Conservation (phyloP, 2,329 filamentous ascomycete genomes). For the Fusarium stilboides region DNA sequence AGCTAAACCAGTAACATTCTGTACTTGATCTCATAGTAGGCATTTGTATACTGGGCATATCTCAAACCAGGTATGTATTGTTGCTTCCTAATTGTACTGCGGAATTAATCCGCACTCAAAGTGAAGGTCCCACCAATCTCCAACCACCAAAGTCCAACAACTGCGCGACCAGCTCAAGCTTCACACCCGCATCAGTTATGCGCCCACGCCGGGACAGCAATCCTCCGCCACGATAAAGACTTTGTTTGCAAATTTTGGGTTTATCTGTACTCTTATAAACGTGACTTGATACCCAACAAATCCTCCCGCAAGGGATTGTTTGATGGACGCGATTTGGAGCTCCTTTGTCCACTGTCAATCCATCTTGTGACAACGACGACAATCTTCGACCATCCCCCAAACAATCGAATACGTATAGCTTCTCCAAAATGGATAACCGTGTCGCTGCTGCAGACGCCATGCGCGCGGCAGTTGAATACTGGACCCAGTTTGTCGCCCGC, state of each 20-base stretch:
- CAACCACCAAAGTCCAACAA: conserved; percentile 16
- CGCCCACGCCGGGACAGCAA: conserved; percentile 18
- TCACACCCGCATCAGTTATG: conserved; percentile 24
- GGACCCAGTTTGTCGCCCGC: conserved; percentile 66
- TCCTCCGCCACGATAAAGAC: not conserved
- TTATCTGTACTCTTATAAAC: not conserved
- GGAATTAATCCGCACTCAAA: conserved; percentile 36
- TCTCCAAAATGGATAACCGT: conserved; percentile 49
- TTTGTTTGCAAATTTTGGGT: not conserved
- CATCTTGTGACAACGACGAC: conserved; percentile 14
- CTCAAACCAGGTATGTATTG: not conserved
- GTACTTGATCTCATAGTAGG: not conserved
- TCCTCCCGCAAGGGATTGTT: not conserved
- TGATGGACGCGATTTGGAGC: conserved; percentile 26
- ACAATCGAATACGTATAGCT: conserved; percentile 10
- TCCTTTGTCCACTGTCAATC: conserved; percentile 20
- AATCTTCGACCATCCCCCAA: not conserved
- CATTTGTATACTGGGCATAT: not conserved
- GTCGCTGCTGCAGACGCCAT: conserved; percentile 44
- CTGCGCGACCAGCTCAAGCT: conserved; percentile 37
- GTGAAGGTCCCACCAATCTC: conserved; percentile 28
- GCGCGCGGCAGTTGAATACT: conserved; percentile 57
- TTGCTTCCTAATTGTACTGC: not conserved
- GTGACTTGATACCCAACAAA: not conserved
- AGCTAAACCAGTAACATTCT: not conserved